These are phyloP conservation scores for Roridomyces roridus DNA, from an alignment of 768 basidiomycete genomes.

Conservation along the genomic window DNA sequence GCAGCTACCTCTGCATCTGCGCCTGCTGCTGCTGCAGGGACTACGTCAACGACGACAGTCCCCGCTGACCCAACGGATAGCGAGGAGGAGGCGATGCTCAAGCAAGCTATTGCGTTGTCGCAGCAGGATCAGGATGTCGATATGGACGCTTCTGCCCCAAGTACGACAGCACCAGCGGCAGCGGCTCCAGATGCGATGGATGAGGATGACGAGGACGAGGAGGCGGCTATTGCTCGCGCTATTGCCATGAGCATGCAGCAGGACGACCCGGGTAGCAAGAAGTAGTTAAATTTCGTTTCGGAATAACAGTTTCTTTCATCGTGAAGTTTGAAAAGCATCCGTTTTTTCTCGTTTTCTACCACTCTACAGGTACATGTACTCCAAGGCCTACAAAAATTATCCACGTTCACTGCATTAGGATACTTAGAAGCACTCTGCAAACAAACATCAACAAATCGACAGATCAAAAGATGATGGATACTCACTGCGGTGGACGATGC, in stretches of 20 bases:
- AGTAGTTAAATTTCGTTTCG: background rate
- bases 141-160: constrained; percentile 40
- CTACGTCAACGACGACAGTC: constrained; percentile 29
- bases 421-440: constrained; percentile 27
- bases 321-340: too few relatives aligned
- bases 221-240: constrained; percentile 88
- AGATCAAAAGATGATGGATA: background rate
- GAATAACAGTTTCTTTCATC: too few relatives aligned
- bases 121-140: constrained; percentile 59
- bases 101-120: constrained; percentile 80
- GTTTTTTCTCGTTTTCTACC: background rate
- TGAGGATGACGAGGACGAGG: constrained; percentile 71
- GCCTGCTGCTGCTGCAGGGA: constrained; percentile 31
- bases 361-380: constrained; percentile 16
- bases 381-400: constrained; percentile 7
- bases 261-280: constrained; percentile 7
- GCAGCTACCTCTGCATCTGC: constrained; percentile 52
- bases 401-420: background rate
- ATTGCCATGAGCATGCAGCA: constrained; percentile 92
- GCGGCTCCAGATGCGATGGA: constrained; percentile 35
- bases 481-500: constrained; percentile 50
- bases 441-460: background rate
- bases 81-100: constrained; percentile 81
- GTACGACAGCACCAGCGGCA: constrained; percentile 7
- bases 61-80: constrained; percentile 59